Percentiles rank a stretch among this genome's conserved stretches.
These are phyloP conservation scores for Starmerella cellae DNA, from an alignment of 805 yeast genomes.

Conservation along the genomic window DNA sequence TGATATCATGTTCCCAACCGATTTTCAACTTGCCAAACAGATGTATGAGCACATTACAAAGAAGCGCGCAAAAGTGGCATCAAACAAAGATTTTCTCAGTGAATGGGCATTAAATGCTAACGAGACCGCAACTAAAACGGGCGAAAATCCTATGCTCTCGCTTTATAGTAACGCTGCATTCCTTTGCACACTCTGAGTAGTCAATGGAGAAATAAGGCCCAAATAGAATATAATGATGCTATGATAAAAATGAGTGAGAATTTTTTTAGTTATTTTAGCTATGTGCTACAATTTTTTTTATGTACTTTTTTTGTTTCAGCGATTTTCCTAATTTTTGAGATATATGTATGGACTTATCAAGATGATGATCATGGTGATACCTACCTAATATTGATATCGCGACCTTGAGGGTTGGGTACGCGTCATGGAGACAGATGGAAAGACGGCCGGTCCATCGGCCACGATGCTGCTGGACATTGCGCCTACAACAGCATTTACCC, in stretches of 20 bases:
- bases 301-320: no score
- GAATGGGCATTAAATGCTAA: conserved; percentile 57
- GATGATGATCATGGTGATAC: no score
- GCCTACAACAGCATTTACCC: conserved; percentile 83
- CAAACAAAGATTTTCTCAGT: conserved; percentile 52
- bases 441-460: background rate
- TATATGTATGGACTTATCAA: no score
- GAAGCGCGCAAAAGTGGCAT: conserved; percentile 33
- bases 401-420: no score
- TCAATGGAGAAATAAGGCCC: no score
- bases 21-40: conserved; percentile 49
- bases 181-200: conserved; percentile 14
- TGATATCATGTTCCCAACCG: conserved; percentile 78
- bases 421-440: background rate
- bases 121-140: conserved; percentile 54
- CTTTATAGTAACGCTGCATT: conserved; percentile 66
- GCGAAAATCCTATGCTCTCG: conserved; percentile 75
- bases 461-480: conserved; percentile 42
- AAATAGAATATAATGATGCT: no score
- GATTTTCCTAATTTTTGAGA: no score
- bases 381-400: no score
- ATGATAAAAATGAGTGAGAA: no score
- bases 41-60: conserved; percentile 49
- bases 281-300: no score
- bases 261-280: no score